Evolutionary conservation across 768 basidiomycete species (phyloP), one percentile per base, ranked within the genome.

Genomic region (Filobasidium floriforme): DNA sequence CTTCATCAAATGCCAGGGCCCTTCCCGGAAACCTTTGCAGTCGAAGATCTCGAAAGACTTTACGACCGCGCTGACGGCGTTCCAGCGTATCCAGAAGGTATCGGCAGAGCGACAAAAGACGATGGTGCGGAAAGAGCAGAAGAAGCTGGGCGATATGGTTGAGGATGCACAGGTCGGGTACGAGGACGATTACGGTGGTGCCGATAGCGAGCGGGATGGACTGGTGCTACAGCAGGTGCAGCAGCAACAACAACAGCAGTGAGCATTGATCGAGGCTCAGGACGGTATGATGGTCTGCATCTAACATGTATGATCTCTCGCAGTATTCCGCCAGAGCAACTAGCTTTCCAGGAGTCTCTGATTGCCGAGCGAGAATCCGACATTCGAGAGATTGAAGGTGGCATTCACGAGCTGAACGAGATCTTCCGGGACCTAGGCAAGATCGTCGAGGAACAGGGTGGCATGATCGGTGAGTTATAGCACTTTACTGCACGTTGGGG

Each of bases 381-480:
- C 73, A 98, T 98, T 63, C 85, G 89, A 60, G 92, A 97, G 75
- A 99, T 99, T 61, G 96, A 99, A 79, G 87, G 86, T 7, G 94
- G 96, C 7, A 97, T 99, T 63, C 91, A 94, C 73, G 94, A 99
- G 78, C 80, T 99, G 55, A 85, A 89, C 29, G 91, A 97, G 79
- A 97, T 99, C 74, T 98, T 99, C 83, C 85, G 89, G 60, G 93
- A 98, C 79, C 81, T 99, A 55, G 94, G 93, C 52, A 93, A 92
- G 18, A 82, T 99, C 55, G 93, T 99, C 1, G 85, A 87, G 66
- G 90, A 97, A 76, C 96, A 99, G 77, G 93, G 93, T 14, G 85
- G 85, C 60, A 90, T 98, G 89, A 81, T 99, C 61, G 93, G 94
- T 94, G 70, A 61, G 87, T 80, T 24, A 7, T 14, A 46, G 26